phyloP scores from a whole-genome alignment of 139 green algal genomes.

The Volvox reticuliferus region DNA sequence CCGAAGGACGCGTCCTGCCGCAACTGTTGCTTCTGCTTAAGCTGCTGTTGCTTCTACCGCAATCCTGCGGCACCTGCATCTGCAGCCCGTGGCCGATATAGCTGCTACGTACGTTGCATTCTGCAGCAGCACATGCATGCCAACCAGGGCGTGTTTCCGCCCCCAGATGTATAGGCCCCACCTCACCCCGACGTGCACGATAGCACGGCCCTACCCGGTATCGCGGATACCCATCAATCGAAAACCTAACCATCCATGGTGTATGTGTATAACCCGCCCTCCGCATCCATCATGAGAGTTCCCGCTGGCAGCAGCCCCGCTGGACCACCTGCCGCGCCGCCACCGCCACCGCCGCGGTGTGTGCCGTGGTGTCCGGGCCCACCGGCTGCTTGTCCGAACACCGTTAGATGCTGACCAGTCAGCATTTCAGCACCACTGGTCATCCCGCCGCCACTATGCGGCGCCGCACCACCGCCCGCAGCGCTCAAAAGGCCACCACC shows the following conservation, averaged over 20 bases:
- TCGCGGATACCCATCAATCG: neutral
- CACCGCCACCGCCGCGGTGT: neutral
- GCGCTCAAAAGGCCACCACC: neutral
- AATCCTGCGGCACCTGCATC: neutral
- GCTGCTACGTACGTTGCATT: too few species aligned
- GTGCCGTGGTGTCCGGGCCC: neutral
- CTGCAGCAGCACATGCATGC: too few species aligned
- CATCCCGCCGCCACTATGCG: neutral
- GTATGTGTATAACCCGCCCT: conserved; percentile 8
- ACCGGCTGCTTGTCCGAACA: neutral
- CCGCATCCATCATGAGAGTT: neutral
- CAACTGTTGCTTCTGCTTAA: neutral
- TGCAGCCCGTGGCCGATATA: too few species aligned
- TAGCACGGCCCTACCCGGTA: too few species aligned
- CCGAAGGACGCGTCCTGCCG: neutral
- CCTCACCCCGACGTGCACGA: too few species aligned
- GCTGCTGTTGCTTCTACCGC: neutral
- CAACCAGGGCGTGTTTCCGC: too few species aligned
- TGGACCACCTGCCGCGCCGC: neutral
- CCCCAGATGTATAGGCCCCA: too few species aligned
- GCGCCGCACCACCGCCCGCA: neutral
- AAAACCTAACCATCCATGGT: neutral
- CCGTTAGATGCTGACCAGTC: neutral
- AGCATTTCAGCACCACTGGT: neutral
- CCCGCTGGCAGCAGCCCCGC: neutral